These are phyloP conservation scores for Achaetomiella virescens DNA, from an alignment of 495 filamentous ascomycete genomes.

Conservation along the genomic window DNA sequence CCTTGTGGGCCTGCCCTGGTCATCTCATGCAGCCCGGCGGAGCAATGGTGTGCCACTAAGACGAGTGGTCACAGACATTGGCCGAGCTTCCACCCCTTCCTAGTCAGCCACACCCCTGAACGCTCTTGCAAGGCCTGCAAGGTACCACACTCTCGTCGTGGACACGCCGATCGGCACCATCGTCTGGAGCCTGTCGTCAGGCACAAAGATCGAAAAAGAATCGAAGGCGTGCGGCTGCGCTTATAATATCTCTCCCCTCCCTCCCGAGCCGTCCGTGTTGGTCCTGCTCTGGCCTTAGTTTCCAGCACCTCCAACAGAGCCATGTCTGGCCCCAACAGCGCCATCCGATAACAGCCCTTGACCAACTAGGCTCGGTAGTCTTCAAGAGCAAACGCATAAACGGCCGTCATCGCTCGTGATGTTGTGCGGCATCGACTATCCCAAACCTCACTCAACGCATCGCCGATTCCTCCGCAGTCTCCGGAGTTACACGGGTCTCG, in stretches of 20 bases:
- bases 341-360: neutral
- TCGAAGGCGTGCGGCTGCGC: neutral
- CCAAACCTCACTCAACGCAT: constrained; percentile 8
- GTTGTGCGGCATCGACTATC: constrained; percentile 20
- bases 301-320: neutral
- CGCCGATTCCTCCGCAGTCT: constrained; percentile 28
- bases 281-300: neutral
- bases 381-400: neutral
- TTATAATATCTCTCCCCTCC: constrained; percentile 2
- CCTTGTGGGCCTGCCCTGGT: neutral
- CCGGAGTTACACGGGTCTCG: constrained; percentile 28
- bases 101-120: constrained; percentile 3
- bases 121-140: constrained; percentile 1
- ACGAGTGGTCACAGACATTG: too few species aligned
- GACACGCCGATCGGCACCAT: neutral
- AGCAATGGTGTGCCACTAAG: too few species aligned
- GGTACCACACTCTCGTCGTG: constrained; percentile 10
- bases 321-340: neutral
- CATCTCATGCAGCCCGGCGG: neutral
- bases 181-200: neutral
- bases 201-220: constrained; percentile 1
- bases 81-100: neutral
- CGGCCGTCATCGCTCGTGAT: constrained; percentile 7
- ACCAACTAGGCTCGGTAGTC: neutral
- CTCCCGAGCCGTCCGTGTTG: neutral